These are phyloP conservation scores for Daldinia concentrica DNA, from an alignment of 495 filamentous ascomycete genomes.

Conservation along the genomic window DNA sequence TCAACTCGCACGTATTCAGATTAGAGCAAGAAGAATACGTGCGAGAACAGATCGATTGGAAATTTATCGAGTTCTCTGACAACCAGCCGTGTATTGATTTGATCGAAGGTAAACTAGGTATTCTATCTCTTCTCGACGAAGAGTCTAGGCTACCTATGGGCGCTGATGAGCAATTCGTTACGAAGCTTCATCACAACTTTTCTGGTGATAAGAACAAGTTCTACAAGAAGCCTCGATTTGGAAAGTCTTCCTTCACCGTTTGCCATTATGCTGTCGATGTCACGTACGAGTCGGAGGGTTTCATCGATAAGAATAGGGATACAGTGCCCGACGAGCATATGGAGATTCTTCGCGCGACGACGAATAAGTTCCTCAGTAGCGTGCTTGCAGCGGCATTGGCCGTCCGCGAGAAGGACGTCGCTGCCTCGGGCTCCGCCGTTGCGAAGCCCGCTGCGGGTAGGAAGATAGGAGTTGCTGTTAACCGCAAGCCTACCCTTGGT, in stretches of 20 bases:
- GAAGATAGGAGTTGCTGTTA: constrained; percentile 88
- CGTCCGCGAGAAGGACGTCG: constrained; percentile 87
- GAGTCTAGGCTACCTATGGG: constrained; percentile 97
- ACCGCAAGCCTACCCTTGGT: constrained; percentile 95
- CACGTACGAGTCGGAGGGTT: constrained; percentile 99
- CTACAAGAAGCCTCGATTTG: constrained; percentile 98
- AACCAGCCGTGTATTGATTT: constrained; percentile 99
- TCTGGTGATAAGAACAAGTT: constrained; percentile 91
- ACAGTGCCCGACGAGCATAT: constrained; percentile 98
- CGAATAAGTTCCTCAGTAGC: constrained; percentile 84
- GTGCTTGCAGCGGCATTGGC: constrained; percentile 86
- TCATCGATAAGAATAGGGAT: constrained; percentile 99
- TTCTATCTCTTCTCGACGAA: constrained; percentile 92
- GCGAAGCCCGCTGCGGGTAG: constrained; percentile 78
- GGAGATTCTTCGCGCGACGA: constrained; percentile 85
- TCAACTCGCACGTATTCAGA: constrained; percentile 99
- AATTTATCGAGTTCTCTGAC: constrained; percentile 99
- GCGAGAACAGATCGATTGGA: constrained; percentile 97
- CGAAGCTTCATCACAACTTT: constrained; percentile 95
- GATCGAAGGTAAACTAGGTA: constrained; percentile 95
- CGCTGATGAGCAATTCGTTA: constrained; percentile 96
- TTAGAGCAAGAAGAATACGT: constrained; percentile 99
- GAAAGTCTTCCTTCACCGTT: constrained; percentile 96
- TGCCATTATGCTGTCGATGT: constrained; percentile 99
- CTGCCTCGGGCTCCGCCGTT: constrained; percentile 71